Percentiles rank a stretch among this genome's conserved stretches.
phyloP scores from a whole-genome alignment of 1,139 yeast genomes.

The Candida sp. region DNA sequence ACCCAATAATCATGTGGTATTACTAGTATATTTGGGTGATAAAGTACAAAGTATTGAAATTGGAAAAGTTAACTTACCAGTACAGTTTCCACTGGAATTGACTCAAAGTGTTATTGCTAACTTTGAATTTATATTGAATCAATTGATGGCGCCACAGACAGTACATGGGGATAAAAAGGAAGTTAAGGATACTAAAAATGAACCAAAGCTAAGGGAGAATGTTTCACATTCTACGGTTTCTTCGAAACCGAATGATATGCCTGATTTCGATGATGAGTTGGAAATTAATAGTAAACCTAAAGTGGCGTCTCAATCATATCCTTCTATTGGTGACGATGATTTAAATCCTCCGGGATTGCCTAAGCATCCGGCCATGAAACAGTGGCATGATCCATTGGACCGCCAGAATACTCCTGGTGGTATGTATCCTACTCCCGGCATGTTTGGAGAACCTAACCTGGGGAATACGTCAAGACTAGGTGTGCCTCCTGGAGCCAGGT shows the following conservation, averaged over 20 bases:
- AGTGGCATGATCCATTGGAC: conserved; percentile 30
- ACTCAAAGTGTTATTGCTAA: background rate
- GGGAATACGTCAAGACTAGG: conserved; percentile 25
- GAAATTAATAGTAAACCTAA: conserved; percentile 24
- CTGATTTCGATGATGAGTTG: conserved; percentile 58
- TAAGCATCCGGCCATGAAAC: conserved; percentile 38
- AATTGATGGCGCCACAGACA: background rate
- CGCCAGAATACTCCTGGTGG: conserved; percentile 18
- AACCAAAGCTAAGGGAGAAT: background rate
- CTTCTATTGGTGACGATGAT: conserved; percentile 48
- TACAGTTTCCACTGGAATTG: conserved; percentile 21
- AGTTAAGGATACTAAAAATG: background rate
- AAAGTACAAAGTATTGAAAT: background rate
- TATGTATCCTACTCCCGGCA: conserved; percentile 57
- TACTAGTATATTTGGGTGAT: background rate
- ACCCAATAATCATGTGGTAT: background rate
- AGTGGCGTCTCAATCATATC: conserved; percentile 12
- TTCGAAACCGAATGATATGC: conserved; percentile 32
- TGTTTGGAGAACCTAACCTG: conserved; percentile 28
- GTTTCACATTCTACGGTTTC: background rate
- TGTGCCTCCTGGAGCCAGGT: conserved; percentile 52
- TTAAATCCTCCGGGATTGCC: conserved; percentile 48
- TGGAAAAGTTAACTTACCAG: background rate
- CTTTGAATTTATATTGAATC: background rate
- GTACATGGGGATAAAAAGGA: background rate